A percentile compares a stretch with the other conserved stretches of the same genome.
Evolutionary conservation across 345 rosid species (phyloP).

Genomic region (Capsella bursapastoris): DNA sequence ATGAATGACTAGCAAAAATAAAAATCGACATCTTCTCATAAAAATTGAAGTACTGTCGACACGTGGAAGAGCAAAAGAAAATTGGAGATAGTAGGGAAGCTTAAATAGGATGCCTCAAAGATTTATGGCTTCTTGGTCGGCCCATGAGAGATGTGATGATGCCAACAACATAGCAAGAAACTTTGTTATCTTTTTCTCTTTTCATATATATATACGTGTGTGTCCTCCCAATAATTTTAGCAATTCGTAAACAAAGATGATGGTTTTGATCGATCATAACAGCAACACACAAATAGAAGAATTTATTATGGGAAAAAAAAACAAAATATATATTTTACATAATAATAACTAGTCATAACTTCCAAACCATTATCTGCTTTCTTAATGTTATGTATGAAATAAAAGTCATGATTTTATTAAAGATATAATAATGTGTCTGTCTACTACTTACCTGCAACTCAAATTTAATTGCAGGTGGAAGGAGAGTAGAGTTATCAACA

Average conservation of each 20-base stretch:
- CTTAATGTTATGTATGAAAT: constrained; percentile 14
- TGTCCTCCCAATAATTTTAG: background rate
- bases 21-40: background rate
- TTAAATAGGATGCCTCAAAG: constrained; percentile 29
- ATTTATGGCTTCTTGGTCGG: constrained; percentile 33
- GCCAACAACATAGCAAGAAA: constrained; percentile 24
- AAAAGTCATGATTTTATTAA: constrained; percentile 16
- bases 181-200: background rate
- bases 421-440: background rate
- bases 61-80: constrained; percentile 12
- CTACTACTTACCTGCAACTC: constrained; percentile 31
- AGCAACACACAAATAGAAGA: background rate
- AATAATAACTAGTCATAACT: constrained; percentile 31
- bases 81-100: constrained; percentile 35
- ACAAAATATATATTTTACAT: background rate
- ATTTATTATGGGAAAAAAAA: background rate
- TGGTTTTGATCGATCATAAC: background rate
- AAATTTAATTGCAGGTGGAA: constrained; percentile 18
- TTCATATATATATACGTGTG: background rate
- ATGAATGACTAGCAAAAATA: background rate
- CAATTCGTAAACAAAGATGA: background rate
- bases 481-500: constrained; percentile 36
- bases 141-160: constrained; percentile 24
- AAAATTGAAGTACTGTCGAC: background rate
- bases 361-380: constrained; percentile 36